Base-by-base conservation (phyloP, 306 rosid species). In the Malus sylvestris region DNA sequence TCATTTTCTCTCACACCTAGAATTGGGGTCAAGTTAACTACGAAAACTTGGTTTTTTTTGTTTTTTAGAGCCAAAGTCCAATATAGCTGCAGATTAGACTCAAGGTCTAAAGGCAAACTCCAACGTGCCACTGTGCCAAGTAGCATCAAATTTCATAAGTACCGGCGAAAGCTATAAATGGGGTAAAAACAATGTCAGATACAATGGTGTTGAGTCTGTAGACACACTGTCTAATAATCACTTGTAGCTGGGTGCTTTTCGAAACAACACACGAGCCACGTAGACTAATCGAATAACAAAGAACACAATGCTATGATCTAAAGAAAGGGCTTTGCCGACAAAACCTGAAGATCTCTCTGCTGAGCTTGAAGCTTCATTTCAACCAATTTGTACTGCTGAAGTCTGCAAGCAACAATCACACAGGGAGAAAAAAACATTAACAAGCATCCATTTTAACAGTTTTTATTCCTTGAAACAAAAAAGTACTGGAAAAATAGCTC, bases 291-390 rank as follows among this genome's bases (percentile, higher is more conserved):
- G 5, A 60, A 8, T n/a, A 18, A 72, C 18, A 8, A 42, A 3
- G 61, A 67, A 55, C 8, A 55, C 10, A 44, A 63, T 4, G n/a
- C 45, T 35, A 70, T 23, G 30, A 55, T 27, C n/a, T 5, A 22
- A 69, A 64, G 19, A 10, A 59, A 35, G 65, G 75, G 77, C 9
- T 19, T 68, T 11, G 78, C 11, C 52, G 59, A 52, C 23, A 16
- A 74, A 73, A 89, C 96, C 94, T 83, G 93, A 81, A 93, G 88
- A 76, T 89, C 93, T 82, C 98, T 90, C 80, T 94, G 98, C 76
- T 91, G 98, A 76, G 98, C 98, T 57, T 91, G 98, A 85, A 94
- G 98, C 78, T 94, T 94, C 98, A 94, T 91, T 79, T 94, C 98
- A 67, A 94, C 96, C 80, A 94, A 79, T 84, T 91, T 94, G 91